phyloP scores from a whole-genome alignment of 208 protist species.

The Acanthamoeba castellanii region DNA sequence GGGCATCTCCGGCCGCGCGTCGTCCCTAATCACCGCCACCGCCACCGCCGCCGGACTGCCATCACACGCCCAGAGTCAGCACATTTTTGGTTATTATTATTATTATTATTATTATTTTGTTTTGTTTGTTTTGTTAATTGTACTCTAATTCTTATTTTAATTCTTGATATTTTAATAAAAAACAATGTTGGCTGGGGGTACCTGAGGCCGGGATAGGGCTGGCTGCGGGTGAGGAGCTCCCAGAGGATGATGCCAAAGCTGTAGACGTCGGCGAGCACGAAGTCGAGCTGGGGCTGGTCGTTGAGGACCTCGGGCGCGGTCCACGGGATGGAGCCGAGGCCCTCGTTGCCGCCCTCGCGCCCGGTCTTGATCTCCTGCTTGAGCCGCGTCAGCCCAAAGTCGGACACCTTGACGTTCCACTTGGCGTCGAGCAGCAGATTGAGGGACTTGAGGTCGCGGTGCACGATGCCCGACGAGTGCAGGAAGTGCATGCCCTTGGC shows the following conservation, averaged over 20 bases:
- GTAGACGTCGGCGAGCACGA: conserved; percentile 57
- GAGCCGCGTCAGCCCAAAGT: conserved; percentile 65
- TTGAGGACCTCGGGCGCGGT: conserved; percentile 66
- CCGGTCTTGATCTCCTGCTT: conserved; percentile 65
- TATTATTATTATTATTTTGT: too few relatives aligned
- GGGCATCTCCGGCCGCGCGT: background rate
- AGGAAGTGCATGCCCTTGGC: conserved; percentile 64
- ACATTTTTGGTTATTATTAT: background rate
- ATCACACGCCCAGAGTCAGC: background rate
- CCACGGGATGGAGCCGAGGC: conserved; percentile 37
- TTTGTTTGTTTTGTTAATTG: too few relatives aligned
- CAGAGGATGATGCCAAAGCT: conserved; percentile 60
- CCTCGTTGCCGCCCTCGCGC: background rate
- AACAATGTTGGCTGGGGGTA: background rate
- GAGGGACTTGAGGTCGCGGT: conserved; percentile 60
- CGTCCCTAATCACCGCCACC: conserved; percentile 43
- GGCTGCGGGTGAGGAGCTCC: conserved; percentile 42
- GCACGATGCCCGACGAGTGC: conserved; percentile 33
- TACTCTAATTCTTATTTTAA: too few relatives aligned
- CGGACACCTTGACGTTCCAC: conserved; percentile 61
- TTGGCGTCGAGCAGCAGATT: conserved; percentile 68
- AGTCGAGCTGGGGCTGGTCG: background rate
- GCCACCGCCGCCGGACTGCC: conserved; percentile 58
- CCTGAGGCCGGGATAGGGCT: conserved; percentile 29
- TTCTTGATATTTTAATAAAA: too few relatives aligned